Percentiles rank a stretch among this genome's conserved stretches.
These are phyloP conservation scores for Yarrowia sp. DNA, from an alignment of 805 yeast genomes.

Conservation along the genomic window DNA sequence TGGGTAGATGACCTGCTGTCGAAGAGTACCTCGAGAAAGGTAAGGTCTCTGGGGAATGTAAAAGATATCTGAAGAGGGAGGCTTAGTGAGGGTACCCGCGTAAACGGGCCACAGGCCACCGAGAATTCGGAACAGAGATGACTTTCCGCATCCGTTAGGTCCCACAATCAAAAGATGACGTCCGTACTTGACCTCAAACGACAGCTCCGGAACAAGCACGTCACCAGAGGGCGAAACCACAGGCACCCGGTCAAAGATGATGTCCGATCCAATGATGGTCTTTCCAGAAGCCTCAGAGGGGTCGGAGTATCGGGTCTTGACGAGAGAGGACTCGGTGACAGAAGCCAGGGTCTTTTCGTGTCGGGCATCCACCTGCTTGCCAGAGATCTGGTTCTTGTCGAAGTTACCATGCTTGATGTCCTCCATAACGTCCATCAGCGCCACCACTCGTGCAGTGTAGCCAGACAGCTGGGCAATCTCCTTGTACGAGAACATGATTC, in stretches of 20 bases:
- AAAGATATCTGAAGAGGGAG: constrained; percentile 64
- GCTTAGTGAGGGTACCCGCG: constrained; percentile 55
- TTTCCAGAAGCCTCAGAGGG: constrained; percentile 30
- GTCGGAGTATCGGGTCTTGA: constrained; percentile 17
- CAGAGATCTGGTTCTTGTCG: constrained; percentile 34
- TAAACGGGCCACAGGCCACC: constrained; percentile 93
- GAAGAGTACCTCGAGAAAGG: constrained; percentile 70
- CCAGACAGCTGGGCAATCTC: constrained; percentile 81
- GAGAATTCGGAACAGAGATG: constrained; percentile 81
- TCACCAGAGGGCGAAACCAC: constrained; percentile 83
- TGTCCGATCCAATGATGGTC: constrained; percentile 51
- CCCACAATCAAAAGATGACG: constrained; percentile 87
- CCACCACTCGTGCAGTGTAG: constrained; percentile 69
- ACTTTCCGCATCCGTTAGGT: constrained; percentile 95
- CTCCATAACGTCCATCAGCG: constrained; percentile 61
- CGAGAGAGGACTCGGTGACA: not conserved
- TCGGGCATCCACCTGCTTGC: constrained; percentile 27
- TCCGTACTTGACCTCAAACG: constrained; percentile 73
- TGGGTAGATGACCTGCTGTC: constrained; percentile 89
- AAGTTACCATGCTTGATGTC: constrained; percentile 44
- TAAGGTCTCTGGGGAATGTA: constrained; percentile 93
- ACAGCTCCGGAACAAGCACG: constrained; percentile 59
- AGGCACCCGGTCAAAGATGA: constrained; percentile 70
- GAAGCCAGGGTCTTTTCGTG: constrained; percentile 27
- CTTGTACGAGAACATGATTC: constrained; percentile 79